Evolutionary conservation across 1,284 basidiomycete species (phyloP).

Genomic region (Ganoderma meredithae): DNA sequence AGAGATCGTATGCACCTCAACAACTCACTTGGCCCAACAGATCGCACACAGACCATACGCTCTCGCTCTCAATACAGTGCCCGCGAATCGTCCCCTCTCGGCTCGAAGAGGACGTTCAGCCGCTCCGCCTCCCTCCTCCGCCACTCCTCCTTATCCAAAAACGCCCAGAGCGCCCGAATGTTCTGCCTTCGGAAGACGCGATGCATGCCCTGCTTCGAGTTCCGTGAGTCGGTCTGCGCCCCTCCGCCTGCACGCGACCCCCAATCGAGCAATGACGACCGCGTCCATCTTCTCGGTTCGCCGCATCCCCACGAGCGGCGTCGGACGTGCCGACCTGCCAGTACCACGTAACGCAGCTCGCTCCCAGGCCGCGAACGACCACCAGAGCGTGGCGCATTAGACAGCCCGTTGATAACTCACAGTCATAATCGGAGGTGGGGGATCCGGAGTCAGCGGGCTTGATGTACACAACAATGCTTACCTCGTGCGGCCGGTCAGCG

Average conservation of each 20-base stretch:
- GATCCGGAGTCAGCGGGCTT: not conserved
- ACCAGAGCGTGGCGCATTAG: not conserved
- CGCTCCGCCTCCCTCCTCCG: conserved; percentile 63
- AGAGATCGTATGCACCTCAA: conserved; percentile 4
- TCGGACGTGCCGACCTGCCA: not conserved
- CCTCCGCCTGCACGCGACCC: conserved; percentile 19
- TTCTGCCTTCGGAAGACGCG: conserved; percentile 86
- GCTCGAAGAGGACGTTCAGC: conserved; percentile 61
- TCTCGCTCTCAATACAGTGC: conserved; percentile 47
- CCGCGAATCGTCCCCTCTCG: conserved; percentile 66
- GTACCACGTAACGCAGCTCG: not conserved
- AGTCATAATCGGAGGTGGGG: not conserved
- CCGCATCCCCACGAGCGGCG: conserved; percentile 16
- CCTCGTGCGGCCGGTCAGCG: conserved; percentile 79
- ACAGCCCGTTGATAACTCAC: not conserved
- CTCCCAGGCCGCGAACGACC: conserved; percentile 7
- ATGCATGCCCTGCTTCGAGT: conserved; percentile 62
- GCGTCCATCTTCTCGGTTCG: not conserved
- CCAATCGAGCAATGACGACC: conserved; percentile 3
- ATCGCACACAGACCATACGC: not conserved
- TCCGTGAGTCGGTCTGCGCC: conserved; percentile 27
- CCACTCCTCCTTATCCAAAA: conserved; percentile 69
- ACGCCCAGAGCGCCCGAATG: conserved; percentile 67
- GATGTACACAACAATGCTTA: conserved; percentile 40
- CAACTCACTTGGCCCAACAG: conserved; percentile 8